Conservation (phyloP, 2,329 filamentous ascomycete genomes). For the Cytospora piceae region DNA sequence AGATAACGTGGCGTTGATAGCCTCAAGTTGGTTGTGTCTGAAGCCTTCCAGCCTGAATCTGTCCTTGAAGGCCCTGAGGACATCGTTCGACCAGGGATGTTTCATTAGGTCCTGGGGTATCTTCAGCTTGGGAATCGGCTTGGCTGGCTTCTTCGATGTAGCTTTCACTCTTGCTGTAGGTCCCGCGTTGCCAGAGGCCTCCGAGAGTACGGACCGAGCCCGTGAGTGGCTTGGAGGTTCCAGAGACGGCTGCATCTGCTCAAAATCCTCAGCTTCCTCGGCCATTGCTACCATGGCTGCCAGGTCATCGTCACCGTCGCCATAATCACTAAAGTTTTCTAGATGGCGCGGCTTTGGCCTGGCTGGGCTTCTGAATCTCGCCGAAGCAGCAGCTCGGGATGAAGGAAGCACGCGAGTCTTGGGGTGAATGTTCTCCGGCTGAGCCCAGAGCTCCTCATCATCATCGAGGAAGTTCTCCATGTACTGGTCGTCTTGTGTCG, state of each 20-base stretch:
- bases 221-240: slow-evolving; percentile 33
- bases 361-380: slow-evolving; percentile 29
- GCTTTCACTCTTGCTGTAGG: slow-evolving; percentile 40
- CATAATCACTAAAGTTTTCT: slow-evolving; percentile 43
- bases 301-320: slow-evolving; percentile 45
- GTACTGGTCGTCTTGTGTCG: slow-evolving; percentile 12
- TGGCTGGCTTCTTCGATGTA: slow-evolving; percentile 37
- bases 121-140: slow-evolving; percentile 38
- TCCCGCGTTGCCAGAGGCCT: slow-evolving; percentile 53
- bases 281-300: slow-evolving; percentile 56
- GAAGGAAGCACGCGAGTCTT: slow-evolving; percentile 3
- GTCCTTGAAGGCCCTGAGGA: slow-evolving; percentile 78
- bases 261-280: slow-evolving; percentile 55
- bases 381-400: slow-evolving; percentile 23
- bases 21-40: slow-evolving; percentile 87
- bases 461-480: slow-evolving; percentile 34
- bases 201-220: slow-evolving; percentile 46
- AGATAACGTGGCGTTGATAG: slow-evolving; percentile 88
- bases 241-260: slow-evolving; percentile 45
- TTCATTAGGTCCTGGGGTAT: slow-evolving; percentile 62
- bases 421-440: slow-evolving; percentile 16
- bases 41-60: slow-evolving; percentile 86
- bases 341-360: slow-evolving; percentile 30
- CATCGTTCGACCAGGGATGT: slow-evolving; percentile 83
- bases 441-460: slow-evolving; percentile 31